Base-by-base conservation (phyloP, 495 filamentous ascomycete species). In the Glarea lozoyensis region DNA sequence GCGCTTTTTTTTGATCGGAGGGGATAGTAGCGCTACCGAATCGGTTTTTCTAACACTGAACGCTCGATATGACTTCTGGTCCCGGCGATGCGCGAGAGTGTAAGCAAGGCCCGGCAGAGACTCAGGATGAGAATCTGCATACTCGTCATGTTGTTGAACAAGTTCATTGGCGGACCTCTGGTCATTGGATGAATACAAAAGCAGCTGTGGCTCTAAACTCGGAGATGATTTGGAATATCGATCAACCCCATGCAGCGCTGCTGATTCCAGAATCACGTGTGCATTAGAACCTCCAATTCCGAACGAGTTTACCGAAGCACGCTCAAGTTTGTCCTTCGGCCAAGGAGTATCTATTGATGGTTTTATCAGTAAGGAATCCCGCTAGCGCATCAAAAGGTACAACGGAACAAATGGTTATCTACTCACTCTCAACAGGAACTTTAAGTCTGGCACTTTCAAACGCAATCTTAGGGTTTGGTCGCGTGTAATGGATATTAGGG, bases 231-330 rank as follows among this genome's bases (percentile, higher is more conserved):
- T 29, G n/a, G 25, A 12, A 46, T 12, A n/a, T 39, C 21, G 16
- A 38, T 20, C 35, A 30, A 12, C 18, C 13, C 2, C 2, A 20
- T 17, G 10, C 6, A 12, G 6, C 23, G 30, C 43, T 16, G 44
- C 38, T 15, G 19, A 64, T 24, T 79, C 75, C 1, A 81, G 11
- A 36, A 81, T 64, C 5, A 60, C 62, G 47, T 82, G 75, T 0
- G 65, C 62, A 49, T 81, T 81, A 11, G 70, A 56, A 3, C 78
- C 76, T 4, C 76, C 77, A 49, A 68, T 76, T 1, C 78, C 76
- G 37, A 73, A 78, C 65, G 45, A 41, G 21, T 51, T 51, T 19
- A 51, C 31, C 13, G 36, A 41, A n/a, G 42, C 20, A 29, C 48
- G 19, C 27, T 42, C 37, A 1, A 25, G 11, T 18, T 21, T n/a